phyloP scores from a whole-genome alignment of 2,329 filamentous ascomycete species.

The Boeremia exigua region DNA sequence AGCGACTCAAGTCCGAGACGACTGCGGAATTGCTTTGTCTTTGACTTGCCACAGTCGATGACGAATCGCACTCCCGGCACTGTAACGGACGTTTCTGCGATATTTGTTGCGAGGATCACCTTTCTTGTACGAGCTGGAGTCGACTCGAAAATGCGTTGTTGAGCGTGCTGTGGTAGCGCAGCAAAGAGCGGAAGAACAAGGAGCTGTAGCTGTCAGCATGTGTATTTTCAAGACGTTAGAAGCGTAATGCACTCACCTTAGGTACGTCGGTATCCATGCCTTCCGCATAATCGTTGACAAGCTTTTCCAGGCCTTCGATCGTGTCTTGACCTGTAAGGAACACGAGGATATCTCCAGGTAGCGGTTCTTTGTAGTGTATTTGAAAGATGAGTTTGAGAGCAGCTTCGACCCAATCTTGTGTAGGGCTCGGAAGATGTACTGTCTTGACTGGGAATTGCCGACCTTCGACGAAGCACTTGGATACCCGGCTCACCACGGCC shows the following conservation, averaged over 20 bases:
- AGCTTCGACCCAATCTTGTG: slow-evolving; percentile 81
- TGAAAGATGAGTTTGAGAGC: slow-evolving; percentile 83
- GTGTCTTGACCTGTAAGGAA: slow-evolving; percentile 94
- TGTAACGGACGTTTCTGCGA: slow-evolving; percentile 97
- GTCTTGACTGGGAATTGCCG: slow-evolving; percentile 86
- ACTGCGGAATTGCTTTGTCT: slow-evolving; percentile 88
- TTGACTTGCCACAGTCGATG: slow-evolving; percentile 90
- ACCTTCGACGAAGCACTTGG: slow-evolving; percentile 77
- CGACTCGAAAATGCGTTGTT: slow-evolving; percentile 84
- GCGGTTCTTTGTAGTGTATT: slow-evolving; percentile 83
- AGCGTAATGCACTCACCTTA: slow-evolving; percentile 54
- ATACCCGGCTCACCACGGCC: slow-evolving; percentile 11
- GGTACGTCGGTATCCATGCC: slow-evolving; percentile 78
- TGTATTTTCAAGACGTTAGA: not conserved
- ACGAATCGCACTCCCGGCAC: slow-evolving; percentile 92
- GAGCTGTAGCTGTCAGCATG: slow-evolving; percentile 48
- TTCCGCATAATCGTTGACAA: slow-evolving; percentile 79
- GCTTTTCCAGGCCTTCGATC: slow-evolving; percentile 79
- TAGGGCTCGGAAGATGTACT: slow-evolving; percentile 74
- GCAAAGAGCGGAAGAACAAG: slow-evolving; percentile 84
- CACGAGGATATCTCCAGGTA: slow-evolving; percentile 92
- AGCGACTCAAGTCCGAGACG: slow-evolving; percentile 88
- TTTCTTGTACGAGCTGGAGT: slow-evolving; percentile 79
- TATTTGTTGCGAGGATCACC: slow-evolving; percentile 91
- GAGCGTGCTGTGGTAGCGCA: slow-evolving; percentile 82